Conservation (phyloP, 1,284 basidiomycete species). For the Quambalaria eucalypti region DNA sequence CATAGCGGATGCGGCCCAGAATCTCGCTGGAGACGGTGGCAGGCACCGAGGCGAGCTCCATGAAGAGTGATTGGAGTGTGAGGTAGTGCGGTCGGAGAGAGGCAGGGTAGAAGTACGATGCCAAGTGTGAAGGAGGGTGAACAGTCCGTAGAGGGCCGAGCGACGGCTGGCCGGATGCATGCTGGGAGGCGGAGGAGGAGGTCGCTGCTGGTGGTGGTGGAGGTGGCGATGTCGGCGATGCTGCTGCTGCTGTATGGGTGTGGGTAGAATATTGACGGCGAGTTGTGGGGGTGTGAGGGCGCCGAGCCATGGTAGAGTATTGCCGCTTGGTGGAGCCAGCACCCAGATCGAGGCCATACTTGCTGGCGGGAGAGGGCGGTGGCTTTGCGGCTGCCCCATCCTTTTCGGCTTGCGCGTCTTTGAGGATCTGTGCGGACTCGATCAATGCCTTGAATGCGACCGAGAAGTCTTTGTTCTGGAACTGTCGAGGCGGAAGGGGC, state of each 20-base stretch:
- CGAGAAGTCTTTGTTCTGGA: slow-evolving; percentile 28
- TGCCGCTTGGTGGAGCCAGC: too few relatives aligned
- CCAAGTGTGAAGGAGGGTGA: slow-evolving; percentile 27
- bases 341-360: too few relatives aligned
- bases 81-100: slow-evolving; percentile 38
- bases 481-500: slow-evolving; percentile 3
- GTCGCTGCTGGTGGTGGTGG: slow-evolving; percentile 1
- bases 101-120: slow-evolving; percentile 34
- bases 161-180: neutral
- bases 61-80: slow-evolving; percentile 38
- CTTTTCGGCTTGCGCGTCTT: neutral
- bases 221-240: too few relatives aligned
- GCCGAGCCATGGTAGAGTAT: too few relatives aligned
- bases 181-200: neutral
- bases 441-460: slow-evolving; percentile 32
- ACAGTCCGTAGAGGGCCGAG: neutral
- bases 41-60: slow-evolving; percentile 36
- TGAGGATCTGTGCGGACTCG: neutral
- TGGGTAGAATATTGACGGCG: too few relatives aligned
- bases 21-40: slow-evolving; percentile 41
- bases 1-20: slow-evolving; percentile 39
- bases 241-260: too few relatives aligned
- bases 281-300: too few relatives aligned
- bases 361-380: too few relatives aligned
- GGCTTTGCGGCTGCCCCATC: too few relatives aligned